These are phyloP conservation scores for Sugiyamaella paludigena DNA, from an alignment of 1,139 yeast genomes.

Conservation along the genomic window DNA sequence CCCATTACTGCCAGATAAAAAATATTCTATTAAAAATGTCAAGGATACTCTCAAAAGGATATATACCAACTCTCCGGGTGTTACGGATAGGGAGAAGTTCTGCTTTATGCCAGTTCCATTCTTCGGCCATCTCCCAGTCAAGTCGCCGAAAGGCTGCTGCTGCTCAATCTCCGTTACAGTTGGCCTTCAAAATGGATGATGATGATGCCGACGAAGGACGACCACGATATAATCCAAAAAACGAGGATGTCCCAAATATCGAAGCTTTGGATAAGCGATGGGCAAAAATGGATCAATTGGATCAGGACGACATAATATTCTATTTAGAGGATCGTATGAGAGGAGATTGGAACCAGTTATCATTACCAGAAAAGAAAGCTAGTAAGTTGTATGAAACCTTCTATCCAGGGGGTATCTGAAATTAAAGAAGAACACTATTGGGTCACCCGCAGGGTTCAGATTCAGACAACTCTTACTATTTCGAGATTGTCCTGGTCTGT, in stretches of 20 bases:
- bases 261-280: conserved; percentile 37
- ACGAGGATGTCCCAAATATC: conserved; percentile 36
- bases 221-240: conserved; percentile 30
- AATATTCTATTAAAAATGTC: no score
- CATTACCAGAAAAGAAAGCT: conserved; percentile 39
- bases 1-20: no score
- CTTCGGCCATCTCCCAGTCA: neutral
- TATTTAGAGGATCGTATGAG: conserved; percentile 46
- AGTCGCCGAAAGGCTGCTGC: conserved; percentile 9
- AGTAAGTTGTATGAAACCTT: conserved; percentile 34
- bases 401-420: no score
- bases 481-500: no score
- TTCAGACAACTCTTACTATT: no score
- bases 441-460: no score
- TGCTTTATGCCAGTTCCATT: no score
- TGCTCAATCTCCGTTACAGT: conserved; percentile 31
- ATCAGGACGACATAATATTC: conserved; percentile 45
- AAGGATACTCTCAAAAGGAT: neutral
- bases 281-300: conserved; percentile 39
- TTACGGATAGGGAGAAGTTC: no score
- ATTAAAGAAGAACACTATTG: no score
- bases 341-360: conserved; percentile 42
- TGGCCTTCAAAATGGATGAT: conserved; percentile 34
- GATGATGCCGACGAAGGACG: conserved; percentile 31
- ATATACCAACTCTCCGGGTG: neutral